Conservation (phyloP, 306 rosid species). For the Albizia julibrissin region DNA sequence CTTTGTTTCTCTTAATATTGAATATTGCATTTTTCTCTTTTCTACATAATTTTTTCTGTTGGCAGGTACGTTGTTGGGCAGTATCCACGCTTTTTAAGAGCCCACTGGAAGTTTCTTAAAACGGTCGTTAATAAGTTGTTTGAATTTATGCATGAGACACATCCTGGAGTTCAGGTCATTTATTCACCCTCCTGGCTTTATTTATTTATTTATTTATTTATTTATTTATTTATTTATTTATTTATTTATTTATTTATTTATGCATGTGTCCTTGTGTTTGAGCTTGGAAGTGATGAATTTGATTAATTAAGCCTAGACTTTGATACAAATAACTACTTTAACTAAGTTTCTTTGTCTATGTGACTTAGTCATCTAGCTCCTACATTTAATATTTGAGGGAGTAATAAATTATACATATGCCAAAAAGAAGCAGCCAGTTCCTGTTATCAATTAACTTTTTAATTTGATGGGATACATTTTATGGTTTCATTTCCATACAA, state of each 20-base stretch:
- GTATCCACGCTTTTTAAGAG: slow-evolving; percentile 93
- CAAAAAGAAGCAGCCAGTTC: not conserved
- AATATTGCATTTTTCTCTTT: not conserved
- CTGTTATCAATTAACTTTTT: not conserved
- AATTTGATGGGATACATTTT: not conserved
- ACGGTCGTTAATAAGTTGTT: slow-evolving; percentile 95
- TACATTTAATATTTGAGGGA: too few species aligned
- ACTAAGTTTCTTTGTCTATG: not conserved
- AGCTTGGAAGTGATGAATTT: not conserved
- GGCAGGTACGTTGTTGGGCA: slow-evolving; percentile 98
- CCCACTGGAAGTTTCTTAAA: slow-evolving; percentile 96
- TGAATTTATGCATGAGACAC: slow-evolving; percentile 98
- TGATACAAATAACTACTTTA: not conserved
- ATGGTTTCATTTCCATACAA: not conserved
- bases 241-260: not conserved
- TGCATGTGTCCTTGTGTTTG: slow-evolving; percentile 2
- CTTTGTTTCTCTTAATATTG: not conserved
- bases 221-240: not conserved
- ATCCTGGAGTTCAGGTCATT: slow-evolving; percentile 98
- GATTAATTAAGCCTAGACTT: not conserved
- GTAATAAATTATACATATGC: not conserved
- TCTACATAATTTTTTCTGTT: slow-evolving; percentile 19
- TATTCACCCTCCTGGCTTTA: slow-evolving; percentile 11
- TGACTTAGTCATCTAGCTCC: not conserved
- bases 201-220: not conserved